Evolutionary conservation across 148 eudicot genomes (phyloP).

Genomic region (Bassia scoparia): DNA sequence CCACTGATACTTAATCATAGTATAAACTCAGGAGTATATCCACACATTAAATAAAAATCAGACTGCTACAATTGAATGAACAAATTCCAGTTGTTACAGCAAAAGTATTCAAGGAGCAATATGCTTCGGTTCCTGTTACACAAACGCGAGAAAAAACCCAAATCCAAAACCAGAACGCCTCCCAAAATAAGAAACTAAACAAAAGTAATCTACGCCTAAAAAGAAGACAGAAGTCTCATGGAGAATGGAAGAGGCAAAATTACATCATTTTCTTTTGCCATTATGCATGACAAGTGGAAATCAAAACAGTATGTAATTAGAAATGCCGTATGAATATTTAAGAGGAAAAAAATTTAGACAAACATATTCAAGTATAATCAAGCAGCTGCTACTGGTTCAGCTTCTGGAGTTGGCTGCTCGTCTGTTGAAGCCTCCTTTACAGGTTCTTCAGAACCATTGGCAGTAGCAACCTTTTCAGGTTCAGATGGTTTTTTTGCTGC

Average conservation of each 20-base stretch:
- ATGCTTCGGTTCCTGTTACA: slow-evolving; percentile 13
- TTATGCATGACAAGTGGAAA: slow-evolving; percentile 18
- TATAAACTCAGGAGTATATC: neutral
- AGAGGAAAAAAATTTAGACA: slow-evolving; percentile 7
- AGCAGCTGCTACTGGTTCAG: slow-evolving; percentile 37
- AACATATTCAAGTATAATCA: slow-evolving; percentile 21
- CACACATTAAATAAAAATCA: neutral
- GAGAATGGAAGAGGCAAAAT: neutral
- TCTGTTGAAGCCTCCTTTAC: slow-evolving; percentile 39
- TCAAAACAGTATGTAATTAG: slow-evolving; percentile 24
- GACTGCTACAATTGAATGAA: neutral
- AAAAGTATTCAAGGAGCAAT: slow-evolving; percentile 17
- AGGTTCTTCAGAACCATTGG: slow-evolving; percentile 34
- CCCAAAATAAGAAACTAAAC: slow-evolving; percentile 23
- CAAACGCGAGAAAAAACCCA: slow-evolving; percentile 4
- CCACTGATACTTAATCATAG: neutral
- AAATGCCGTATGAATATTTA: slow-evolving; percentile 9
- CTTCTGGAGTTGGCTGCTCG: slow-evolving; percentile 44
- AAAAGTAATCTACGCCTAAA: slow-evolving; percentile 8
- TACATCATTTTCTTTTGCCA: slow-evolving; percentile 17
- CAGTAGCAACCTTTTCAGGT: slow-evolving; percentile 13
- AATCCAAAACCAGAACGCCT: slow-evolving; percentile 16
- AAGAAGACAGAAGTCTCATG: slow-evolving; percentile 16
- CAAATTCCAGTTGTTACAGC: slow-evolving; percentile 17
- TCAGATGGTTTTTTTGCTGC: slow-evolving; percentile 34